Conservation (phyloP, 495 filamentous ascomycete species). For the Copromyces sp. region DNA sequence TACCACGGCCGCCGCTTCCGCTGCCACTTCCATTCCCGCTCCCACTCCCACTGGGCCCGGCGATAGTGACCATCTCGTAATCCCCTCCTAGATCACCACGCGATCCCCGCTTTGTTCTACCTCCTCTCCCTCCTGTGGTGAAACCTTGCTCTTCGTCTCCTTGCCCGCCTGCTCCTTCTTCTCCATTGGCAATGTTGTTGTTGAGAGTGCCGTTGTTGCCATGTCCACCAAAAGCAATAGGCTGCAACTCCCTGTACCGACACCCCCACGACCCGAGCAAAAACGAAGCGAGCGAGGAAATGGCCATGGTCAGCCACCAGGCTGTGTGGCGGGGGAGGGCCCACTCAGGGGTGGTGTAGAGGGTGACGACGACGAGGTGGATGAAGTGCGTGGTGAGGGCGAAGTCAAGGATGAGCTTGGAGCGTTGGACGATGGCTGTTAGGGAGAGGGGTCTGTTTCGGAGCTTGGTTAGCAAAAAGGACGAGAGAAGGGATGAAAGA, state of each 20-base stretch:
- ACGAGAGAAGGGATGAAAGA: not conserved
- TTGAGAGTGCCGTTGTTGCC: conserved; percentile 6
- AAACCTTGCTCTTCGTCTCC: not conserved
- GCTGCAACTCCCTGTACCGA: conserved; percentile 75
- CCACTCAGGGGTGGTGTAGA: conserved; percentile 50
- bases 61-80: not conserved
- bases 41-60: not conserved
- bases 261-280: conserved; percentile 80
- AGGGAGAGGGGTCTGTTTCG: conserved; percentile 59
- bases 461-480: conserved; percentile 2
- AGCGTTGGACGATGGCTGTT: conserved; percentile 68
- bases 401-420: conserved; percentile 90
- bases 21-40: not conserved
- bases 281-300: conserved; percentile 59
- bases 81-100: not conserved
- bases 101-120: not conserved
- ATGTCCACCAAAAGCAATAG: conserved; percentile 75
- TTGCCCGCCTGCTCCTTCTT: not conserved
- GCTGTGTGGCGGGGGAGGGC: conserved; percentile 61
- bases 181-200: not conserved
- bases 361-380: conserved; percentile 64
- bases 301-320: conserved; percentile 79
- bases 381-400: conserved; percentile 79
- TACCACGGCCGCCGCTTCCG: not conserved
- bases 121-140: not conserved